Conservation (phyloP, 2,329 filamentous ascomycete species). For the Cyphellophora attinorum region DNA sequence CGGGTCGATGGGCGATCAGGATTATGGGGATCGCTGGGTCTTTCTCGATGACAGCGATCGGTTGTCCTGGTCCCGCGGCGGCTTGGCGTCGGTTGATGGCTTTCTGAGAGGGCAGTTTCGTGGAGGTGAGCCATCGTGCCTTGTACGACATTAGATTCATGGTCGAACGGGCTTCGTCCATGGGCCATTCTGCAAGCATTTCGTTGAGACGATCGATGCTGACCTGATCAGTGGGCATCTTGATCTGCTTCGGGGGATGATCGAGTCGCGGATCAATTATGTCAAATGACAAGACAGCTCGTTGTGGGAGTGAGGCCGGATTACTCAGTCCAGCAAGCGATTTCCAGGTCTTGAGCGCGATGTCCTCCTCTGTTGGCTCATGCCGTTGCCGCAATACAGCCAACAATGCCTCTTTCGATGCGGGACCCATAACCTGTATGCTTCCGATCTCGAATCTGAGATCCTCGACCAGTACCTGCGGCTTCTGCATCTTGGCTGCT, state of each 20-base stretch:
- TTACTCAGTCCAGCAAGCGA: constrained; percentile 49
- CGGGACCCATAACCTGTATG: constrained; percentile 62
- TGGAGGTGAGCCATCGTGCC: constrained; percentile 54
- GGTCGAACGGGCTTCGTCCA: constrained; percentile 42
- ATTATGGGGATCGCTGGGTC: constrained; percentile 75
- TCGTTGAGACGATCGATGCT: constrained; percentile 41
- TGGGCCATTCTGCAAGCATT: constrained; percentile 57
- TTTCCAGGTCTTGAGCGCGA: constrained; percentile 24
- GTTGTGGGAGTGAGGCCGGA: constrained; percentile 58
- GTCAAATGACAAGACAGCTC: constrained; percentile 62
- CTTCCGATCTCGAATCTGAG: constrained; percentile 64
- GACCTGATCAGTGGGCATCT: constrained; percentile 21
- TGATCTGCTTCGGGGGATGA: constrained; percentile 57
- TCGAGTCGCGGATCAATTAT: constrained; percentile 70
- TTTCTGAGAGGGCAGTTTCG: constrained; percentile 63
- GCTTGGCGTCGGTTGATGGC: constrained; percentile 69
- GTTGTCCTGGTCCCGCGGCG: constrained; percentile 51
- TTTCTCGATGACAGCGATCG: constrained; percentile 44
- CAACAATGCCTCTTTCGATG: constrained; percentile 67
- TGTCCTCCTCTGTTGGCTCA: constrained; percentile 20
- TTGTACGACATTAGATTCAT: constrained; percentile 59
- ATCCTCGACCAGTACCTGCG: constrained; percentile 54
- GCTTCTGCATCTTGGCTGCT: constrained; percentile 51
- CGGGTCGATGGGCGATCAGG: constrained; percentile 51
- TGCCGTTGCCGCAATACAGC: constrained; percentile 50